Evolutionary conservation across 306 rosid species (phyloP), one percentile per base, ranked within the genome.

Genomic region (Cicer chorassanicum): DNA sequence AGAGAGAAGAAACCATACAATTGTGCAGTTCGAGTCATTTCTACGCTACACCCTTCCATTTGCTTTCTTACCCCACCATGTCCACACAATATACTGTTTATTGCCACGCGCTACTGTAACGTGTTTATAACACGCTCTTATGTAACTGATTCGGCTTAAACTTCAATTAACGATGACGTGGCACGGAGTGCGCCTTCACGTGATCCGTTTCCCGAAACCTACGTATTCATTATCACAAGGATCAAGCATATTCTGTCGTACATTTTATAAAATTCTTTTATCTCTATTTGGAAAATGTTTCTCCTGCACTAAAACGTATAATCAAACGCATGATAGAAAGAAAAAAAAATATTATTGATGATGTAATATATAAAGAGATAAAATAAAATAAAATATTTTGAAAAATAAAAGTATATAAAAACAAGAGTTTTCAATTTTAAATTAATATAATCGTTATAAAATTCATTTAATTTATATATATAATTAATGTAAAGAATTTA

Each of bases 1-100:
- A 80, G 77, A 57, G 75, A 59, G 76, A 67, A 42, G 56, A 29
- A 29, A 29, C 34, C 34, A 36, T 42, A 11, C 81, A 78, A 63
- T 82, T 65, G 73, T 41, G 29, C 70, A 72, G 84, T 76, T 88
- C 55, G 86, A 82, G 87, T 88, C 68, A 75, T 88, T 76, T 80
- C 80, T 65, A 90, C 89, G 90, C 96, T 48, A 82, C 80, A 24
- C 41, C 15, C 46, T 18, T 29, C 18, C 16, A 49, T n/a, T 55
- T 24, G 39, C 65, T 9, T 24, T n/a, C 6, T 8, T 7, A 14
- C 49, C 48, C 15, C 9, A 11, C 13, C 12, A 16, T 53, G 14
- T 14, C 59, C 4, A 73, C 65, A 44, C 66, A 15, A 8, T 2
- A 15, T 4, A 14, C 14, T 41, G 8, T 13, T 51, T 41, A 1